These are phyloP conservation scores for Clavispora santaluciae DNA, from an alignment of 805 yeast species.

Conservation along the genomic window DNA sequence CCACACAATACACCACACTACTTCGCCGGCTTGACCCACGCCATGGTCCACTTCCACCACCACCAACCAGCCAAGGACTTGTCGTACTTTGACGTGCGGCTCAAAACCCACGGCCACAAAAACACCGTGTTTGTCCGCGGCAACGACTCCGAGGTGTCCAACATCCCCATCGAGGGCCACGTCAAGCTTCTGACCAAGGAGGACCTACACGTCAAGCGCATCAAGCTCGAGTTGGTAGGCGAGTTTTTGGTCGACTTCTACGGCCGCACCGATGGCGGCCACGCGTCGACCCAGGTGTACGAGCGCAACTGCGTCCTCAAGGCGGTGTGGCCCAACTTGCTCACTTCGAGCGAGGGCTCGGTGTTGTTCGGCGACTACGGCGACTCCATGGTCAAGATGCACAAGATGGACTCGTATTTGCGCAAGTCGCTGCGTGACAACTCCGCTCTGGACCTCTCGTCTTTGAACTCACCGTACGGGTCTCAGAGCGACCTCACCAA, in stretches of 20 bases:
- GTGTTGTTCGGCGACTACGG: slow-evolving; percentile 41
- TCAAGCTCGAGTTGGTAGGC: slow-evolving; percentile 39
- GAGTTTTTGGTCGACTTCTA: slow-evolving; percentile 40
- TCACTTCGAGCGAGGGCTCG: slow-evolving; percentile 35
- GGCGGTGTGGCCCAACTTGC: slow-evolving; percentile 46
- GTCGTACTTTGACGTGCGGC: slow-evolving; percentile 34
- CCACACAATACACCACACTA: background rate
- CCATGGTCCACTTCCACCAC: slow-evolving; percentile 23
- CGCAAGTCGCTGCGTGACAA: slow-evolving; percentile 8
- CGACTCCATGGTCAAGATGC: slow-evolving; percentile 22
- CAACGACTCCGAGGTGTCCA: slow-evolving; percentile 39
- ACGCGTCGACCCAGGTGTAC: slow-evolving; percentile 27
- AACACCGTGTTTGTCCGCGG: slow-evolving; percentile 42
- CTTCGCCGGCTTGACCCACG: background rate
- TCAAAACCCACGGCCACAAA: slow-evolving; percentile 37
- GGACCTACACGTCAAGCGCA: slow-evolving; percentile 33
- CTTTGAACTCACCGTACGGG: slow-evolving; percentile 1
- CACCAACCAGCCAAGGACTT: slow-evolving; percentile 15
- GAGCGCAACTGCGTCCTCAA: slow-evolving; percentile 38
- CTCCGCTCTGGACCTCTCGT: slow-evolving; percentile 9
- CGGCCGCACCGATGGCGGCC: slow-evolving; percentile 27
- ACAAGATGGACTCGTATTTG: slow-evolving; percentile 15
- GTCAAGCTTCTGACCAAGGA: slow-evolving; percentile 44
- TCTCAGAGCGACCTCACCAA: background rate
- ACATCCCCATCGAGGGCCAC: slow-evolving; percentile 41